phyloP scores from a whole-genome alignment of 2,329 filamentous ascomycete species.

The Xylaria sp. region DNA sequence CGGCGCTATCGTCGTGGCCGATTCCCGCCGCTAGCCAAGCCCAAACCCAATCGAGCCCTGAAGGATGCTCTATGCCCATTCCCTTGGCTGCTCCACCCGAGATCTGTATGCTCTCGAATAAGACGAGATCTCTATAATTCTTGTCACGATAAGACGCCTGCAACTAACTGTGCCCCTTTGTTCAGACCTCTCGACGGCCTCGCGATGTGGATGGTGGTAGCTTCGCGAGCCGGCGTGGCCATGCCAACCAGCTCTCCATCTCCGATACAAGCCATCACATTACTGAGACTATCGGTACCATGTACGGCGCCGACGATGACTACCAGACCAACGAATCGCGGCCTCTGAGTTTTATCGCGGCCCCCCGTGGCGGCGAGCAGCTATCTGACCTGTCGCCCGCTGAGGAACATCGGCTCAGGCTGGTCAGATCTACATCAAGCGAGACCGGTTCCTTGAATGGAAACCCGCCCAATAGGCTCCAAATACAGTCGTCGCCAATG shows the following conservation, averaged over 20 bases:
- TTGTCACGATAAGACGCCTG: not conserved
- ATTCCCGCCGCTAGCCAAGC: conserved; percentile 14
- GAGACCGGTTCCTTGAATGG: conserved; percentile 47
- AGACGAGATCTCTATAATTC: not conserved
- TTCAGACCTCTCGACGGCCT: conserved; percentile 67
- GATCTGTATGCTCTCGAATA: conserved; percentile 7
- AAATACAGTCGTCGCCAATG: conserved; percentile 54
- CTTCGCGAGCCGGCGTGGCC: conserved; percentile 68
- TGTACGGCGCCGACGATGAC: conserved; percentile 82
- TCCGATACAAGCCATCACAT: conserved; percentile 94
- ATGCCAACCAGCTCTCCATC: conserved; percentile 70
- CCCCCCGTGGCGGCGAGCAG: conserved; percentile 65
- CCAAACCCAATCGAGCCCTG: conserved; percentile 10
- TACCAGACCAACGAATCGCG: conserved; percentile 61
- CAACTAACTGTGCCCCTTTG: conserved; percentile 34
- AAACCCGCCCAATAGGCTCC: conserved; percentile 56
- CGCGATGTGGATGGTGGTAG: conserved; percentile 64
- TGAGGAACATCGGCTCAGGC: conserved; percentile 54
- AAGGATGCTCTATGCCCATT: conserved; percentile 19
- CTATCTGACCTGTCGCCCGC: conserved; percentile 53
- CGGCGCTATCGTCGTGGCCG: conserved; percentile 15
- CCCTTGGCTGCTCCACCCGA: conserved; percentile 16
- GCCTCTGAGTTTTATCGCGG: conserved; percentile 78
- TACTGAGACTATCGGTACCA: conserved; percentile 89
- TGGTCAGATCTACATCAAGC: conserved; percentile 59